Base-by-base conservation (phyloP, 768 basidiomycete genomes). In the Tremella fuciformis region DNA sequence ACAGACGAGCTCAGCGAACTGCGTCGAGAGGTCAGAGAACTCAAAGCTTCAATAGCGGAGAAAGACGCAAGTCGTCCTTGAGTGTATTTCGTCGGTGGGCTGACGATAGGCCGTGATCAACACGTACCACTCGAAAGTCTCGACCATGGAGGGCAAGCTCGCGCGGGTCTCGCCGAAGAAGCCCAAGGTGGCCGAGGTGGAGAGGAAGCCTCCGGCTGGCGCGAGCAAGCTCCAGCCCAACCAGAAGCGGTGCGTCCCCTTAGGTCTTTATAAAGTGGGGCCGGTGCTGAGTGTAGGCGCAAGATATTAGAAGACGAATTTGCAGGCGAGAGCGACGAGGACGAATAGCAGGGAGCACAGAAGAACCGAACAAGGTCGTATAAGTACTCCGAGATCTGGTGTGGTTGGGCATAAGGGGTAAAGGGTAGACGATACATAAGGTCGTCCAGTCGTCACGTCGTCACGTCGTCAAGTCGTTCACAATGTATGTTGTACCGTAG, bases 291-390 rank as follows among this genome's bases (percentile, higher is more conserved):
- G 8, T 34, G 13, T 24, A 73, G 71, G 34, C 68, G 71, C 22
- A 69, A 73, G 50, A 63, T 57, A 0, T 64, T 70, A 0, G 71
- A 63, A 48, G 71, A 73, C 48, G 71, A 73, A 37, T 73, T 73
- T 55, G 71, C 68, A 0, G 71, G 68, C 3, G 59, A 57, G 24
- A 50, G 50, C 24, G 54, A 56, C 42, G 63, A 61, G 13, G 63
- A 64, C 39, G 57, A 59, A 16, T 48, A 54, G 19, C 26, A 11
- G n/a, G 55, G 57, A 13, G 16, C 39, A 25, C n/a, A n/a, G 18
- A 6, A 16, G 18, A 8, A 44, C 47, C 24, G 18, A 40, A 22
- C 41, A 24, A 42, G 8, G 24, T 55, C 38, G 34, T 18, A 18
- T 18, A 18, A 46, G 6, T 46, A 6, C 16, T 18, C 15, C 6